phyloP scores from a whole-genome alignment of 495 filamentous ascomycete species.

The Aspergillus asperescens region DNA sequence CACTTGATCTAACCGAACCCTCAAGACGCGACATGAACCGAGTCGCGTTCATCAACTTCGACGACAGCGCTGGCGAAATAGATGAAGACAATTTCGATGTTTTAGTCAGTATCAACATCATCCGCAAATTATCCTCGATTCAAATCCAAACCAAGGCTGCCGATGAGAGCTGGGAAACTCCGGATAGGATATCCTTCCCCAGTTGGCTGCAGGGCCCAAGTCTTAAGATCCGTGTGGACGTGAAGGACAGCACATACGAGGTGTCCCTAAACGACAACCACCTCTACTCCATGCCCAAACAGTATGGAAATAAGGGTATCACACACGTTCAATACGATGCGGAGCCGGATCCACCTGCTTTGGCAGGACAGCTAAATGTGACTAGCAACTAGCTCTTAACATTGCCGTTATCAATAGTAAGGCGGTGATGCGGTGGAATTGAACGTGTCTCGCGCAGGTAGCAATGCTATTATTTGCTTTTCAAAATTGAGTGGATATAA shows the following conservation, averaged over 20 bases:
- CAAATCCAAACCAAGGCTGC: conserved; percentile 1
- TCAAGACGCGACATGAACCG: neutral
- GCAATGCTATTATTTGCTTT: too few relatives aligned
- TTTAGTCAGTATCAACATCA: neutral
- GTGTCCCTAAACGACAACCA: neutral
- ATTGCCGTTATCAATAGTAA: too few relatives aligned
- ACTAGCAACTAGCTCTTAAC: neutral
- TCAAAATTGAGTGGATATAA: too few relatives aligned
- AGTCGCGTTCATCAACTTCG: neutral
- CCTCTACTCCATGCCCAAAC: neutral
- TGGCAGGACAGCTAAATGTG: neutral
- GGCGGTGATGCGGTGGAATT: too few relatives aligned
- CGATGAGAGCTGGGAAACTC: neutral
- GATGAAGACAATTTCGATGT: neutral
- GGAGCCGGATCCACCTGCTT: neutral
- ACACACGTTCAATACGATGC: neutral
- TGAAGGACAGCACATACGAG: neutral
- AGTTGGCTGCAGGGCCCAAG: neutral
- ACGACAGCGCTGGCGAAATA: neutral
- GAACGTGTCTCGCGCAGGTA: too few relatives aligned
- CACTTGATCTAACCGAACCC: neutral
- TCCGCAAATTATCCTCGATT: neutral
- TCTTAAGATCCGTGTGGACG: neutral
- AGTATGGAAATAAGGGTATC: neutral
- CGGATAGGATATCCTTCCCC: neutral